Percentiles rank a stretch among this genome's conserved stretches.
Evolutionary conservation across 163 green algal genomes (phyloP).

Genomic region (Scenedesmus sp.): DNA sequence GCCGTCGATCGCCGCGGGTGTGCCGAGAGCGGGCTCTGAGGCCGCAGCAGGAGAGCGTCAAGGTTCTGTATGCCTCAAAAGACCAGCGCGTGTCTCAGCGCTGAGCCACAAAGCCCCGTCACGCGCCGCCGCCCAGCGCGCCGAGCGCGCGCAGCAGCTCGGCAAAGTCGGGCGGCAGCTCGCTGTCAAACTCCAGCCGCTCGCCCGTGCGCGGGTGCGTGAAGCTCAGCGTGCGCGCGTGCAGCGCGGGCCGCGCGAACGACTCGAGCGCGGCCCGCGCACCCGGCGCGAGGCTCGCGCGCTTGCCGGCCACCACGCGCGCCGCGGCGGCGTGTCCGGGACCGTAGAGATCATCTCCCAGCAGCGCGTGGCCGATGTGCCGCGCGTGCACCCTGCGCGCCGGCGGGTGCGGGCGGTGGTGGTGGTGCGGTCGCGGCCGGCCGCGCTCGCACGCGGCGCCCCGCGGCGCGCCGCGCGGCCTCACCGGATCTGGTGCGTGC

Average conservation of each 20-base stretch:
- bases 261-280: conserved; percentile 47
- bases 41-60: too few relatives aligned
- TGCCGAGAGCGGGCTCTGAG: too few relatives aligned
- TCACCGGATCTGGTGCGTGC: conserved; percentile 95
- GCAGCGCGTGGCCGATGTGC: conserved; percentile 86
- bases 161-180: conserved; percentile 76
- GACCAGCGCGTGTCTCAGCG: too few relatives aligned
- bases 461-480: neutral
- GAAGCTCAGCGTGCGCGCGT: conserved; percentile 88
- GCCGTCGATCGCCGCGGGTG: too few relatives aligned
- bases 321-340: conserved; percentile 54
- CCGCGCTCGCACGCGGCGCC: neutral
- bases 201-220: conserved; percentile 71
- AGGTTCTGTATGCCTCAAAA: too few relatives aligned
- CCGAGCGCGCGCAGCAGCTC: conserved; percentile 48
- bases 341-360: conserved; percentile 91
- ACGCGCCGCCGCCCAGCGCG: too few relatives aligned
- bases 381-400: conserved; percentile 86
- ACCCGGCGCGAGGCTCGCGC: conserved; percentile 47
- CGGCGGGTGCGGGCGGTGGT: too few relatives aligned
- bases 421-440: too few relatives aligned
- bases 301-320: conserved; percentile 36
- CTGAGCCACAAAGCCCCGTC: too few relatives aligned
- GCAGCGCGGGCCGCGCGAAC: conserved; percentile 79
- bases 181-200: conserved; percentile 72